Evolutionary conservation across 805 yeast genomes (phyloP).

Genomic region (Candida peoriensis): DNA sequence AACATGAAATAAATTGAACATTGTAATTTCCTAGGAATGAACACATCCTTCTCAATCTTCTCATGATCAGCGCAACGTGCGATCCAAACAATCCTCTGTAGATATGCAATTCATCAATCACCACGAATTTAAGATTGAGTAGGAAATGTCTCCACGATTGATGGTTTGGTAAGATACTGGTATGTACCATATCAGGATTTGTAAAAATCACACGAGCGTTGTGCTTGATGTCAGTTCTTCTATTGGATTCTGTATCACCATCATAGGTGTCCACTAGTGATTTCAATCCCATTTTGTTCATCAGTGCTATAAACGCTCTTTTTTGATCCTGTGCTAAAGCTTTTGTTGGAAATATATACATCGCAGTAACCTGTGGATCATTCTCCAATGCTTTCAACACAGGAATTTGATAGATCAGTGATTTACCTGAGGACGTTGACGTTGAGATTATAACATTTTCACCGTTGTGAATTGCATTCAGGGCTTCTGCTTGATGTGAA

Average conservation of each 20-base stretch:
- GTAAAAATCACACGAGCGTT: slow-evolving; percentile 81
- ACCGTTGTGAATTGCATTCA: slow-evolving; percentile 50
- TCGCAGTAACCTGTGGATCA: slow-evolving; percentile 50
- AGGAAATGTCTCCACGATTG: slow-evolving; percentile 70
- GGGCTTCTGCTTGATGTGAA: slow-evolving; percentile 78
- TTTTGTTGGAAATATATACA: slow-evolving; percentile 93
- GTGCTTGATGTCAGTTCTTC: slow-evolving; percentile 49
- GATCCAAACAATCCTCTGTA: slow-evolving; percentile 91
- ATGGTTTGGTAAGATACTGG: slow-evolving; percentile 76
- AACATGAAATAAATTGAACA: slow-evolving; percentile 77
- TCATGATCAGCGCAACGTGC: slow-evolving; percentile 80
- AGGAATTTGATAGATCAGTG: slow-evolving; percentile 87
- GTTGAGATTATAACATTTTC: slow-evolving; percentile 85
- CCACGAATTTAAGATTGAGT: slow-evolving; percentile 59
- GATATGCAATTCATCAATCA: slow-evolving; percentile 81
- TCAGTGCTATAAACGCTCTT: slow-evolving; percentile 61
- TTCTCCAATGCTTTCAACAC: slow-evolving; percentile 47
- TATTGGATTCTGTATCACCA: slow-evolving; percentile 77
- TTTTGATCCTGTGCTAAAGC: slow-evolving; percentile 97
- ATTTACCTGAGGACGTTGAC: slow-evolving; percentile 94
- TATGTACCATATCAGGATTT: slow-evolving; percentile 91
- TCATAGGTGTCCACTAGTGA: slow-evolving; percentile 77
- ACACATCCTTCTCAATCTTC: slow-evolving; percentile 70
- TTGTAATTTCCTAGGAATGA: slow-evolving; percentile 44
- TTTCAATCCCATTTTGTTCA: slow-evolving; percentile 43